Conservation (phyloP, 2,329 filamentous ascomycete genomes). For the Botrytis hyacinthi region DNA sequence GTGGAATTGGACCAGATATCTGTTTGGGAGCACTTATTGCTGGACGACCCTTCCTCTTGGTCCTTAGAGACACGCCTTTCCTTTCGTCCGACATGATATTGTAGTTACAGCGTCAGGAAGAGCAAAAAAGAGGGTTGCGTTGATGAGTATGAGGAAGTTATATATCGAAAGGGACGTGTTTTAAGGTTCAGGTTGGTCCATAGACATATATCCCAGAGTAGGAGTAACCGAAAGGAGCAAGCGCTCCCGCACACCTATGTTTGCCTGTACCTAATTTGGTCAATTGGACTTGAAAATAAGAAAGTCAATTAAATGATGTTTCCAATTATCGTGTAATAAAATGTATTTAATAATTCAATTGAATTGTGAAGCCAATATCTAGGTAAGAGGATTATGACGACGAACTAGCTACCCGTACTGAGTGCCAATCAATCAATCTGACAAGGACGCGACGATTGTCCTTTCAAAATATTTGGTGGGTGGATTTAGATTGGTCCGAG, state of each 20-base stretch:
- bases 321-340: not conserved
- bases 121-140: not conserved
- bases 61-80: slow-evolving; percentile 60
- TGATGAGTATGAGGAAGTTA: not conserved
- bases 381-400: not conserved
- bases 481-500: slow-evolving; percentile 21
- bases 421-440: slow-evolving; percentile 1
- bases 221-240: slow-evolving; percentile 14
- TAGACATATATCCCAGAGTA: not conserved
- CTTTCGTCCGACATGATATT: slow-evolving; percentile 57
- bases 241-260: not conserved
- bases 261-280: not conserved
- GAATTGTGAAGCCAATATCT: not conserved
- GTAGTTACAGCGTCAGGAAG: not conserved
- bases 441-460: not conserved
- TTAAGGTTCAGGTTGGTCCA: slow-evolving; percentile 6
- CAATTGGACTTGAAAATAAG: not conserved
- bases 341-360: not conserved
- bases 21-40: slow-evolving; percentile 61
- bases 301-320: not conserved
- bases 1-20: slow-evolving; percentile 59
- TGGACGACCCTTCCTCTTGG: slow-evolving; percentile 60
- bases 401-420: not conserved
- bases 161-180: not conserved
- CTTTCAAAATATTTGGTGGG: slow-evolving; percentile 8